Conservation (phyloP, 2,329 filamentous ascomycete genomes). For the Lachnellula subtilissima region DNA sequence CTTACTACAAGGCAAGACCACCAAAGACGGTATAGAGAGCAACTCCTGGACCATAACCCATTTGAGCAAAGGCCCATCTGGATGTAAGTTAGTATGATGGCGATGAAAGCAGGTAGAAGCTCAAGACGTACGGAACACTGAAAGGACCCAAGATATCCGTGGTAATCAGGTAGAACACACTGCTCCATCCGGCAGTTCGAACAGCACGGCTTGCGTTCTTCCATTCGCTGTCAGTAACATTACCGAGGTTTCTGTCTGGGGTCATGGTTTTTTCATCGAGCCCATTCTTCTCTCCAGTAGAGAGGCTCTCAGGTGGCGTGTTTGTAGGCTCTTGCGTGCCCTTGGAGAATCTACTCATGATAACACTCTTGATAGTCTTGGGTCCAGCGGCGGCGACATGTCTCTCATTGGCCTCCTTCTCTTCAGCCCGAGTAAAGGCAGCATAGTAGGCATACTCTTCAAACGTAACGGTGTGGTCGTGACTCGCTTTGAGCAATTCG, state of each 20-base stretch:
- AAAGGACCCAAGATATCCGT: conserved; percentile 24
- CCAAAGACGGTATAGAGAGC: conserved; percentile 24
- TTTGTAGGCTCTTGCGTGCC: conserved; percentile 1
- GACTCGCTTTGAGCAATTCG: conserved; percentile 16
- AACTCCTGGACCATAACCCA: conserved; percentile 23
- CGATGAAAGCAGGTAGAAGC: background rate
- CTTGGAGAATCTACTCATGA: conserved; percentile 21
- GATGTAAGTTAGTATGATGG: conserved; percentile 23
- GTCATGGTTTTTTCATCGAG: too few species aligned
- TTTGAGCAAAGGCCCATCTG: conserved; percentile 30
- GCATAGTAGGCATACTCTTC: conserved; percentile 36
- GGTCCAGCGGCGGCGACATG: conserved; percentile 11
- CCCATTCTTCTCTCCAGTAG: background rate
- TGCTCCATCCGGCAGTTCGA: conserved; percentile 42
- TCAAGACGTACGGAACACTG: conserved; percentile 5
- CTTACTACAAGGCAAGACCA: conserved; percentile 21
- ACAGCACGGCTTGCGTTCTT: conserved; percentile 41
- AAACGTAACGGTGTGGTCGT: conserved; percentile 31
- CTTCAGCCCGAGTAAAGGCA: conserved; percentile 31
- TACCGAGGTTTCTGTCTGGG: background rate
- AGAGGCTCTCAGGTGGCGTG: too few species aligned
- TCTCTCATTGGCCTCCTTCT: conserved; percentile 24
- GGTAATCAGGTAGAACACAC: conserved; percentile 35
- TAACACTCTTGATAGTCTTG: conserved; percentile 17
- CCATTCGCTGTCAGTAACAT: conserved; percentile 41